These are phyloP conservation scores for Ophiostoma tasmaniense DNA, from an alignment of 2,329 filamentous ascomycete species.

Conservation along the genomic window DNA sequence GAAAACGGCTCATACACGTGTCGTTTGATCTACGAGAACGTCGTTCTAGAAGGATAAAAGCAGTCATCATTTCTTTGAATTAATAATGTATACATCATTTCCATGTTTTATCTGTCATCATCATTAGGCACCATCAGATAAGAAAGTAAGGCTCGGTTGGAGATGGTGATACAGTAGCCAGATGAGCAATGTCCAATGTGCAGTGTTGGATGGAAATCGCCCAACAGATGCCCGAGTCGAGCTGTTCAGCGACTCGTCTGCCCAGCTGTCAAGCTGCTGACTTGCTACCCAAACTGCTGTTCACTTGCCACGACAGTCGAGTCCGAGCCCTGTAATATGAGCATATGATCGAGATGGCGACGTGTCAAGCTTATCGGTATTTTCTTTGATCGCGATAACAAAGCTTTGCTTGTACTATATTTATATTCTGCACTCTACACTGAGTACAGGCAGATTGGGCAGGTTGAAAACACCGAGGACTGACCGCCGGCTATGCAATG, in stretches of 20 bases:
- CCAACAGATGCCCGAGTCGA: background rate
- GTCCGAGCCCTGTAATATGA: background rate
- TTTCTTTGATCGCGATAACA: background rate
- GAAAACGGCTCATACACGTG: background rate
- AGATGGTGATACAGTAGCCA: background rate
- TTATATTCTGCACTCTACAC: background rate
- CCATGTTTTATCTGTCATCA: background rate
- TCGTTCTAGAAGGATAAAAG: background rate
- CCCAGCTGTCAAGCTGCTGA: background rate
- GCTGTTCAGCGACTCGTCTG: background rate
- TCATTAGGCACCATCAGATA: background rate
- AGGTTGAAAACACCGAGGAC: background rate
- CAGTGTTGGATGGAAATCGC: background rate
- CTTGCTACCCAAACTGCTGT: background rate
- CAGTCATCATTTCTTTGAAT: background rate
- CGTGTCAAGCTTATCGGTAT: background rate
- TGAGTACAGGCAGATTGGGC: background rate
- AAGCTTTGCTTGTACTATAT: background rate
- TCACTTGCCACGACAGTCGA: background rate
- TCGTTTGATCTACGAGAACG: background rate
- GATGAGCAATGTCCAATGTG: background rate
- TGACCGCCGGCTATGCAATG: background rate
- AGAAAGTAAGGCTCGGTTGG: background rate
- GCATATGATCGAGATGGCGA: background rate
- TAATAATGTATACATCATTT: too few relatives aligned